Evolutionary conservation across 192 early-diverging fungal species (phyloP), one percentile per base, ranked within the genome.

Genomic region (Coemansia sp.): DNA sequence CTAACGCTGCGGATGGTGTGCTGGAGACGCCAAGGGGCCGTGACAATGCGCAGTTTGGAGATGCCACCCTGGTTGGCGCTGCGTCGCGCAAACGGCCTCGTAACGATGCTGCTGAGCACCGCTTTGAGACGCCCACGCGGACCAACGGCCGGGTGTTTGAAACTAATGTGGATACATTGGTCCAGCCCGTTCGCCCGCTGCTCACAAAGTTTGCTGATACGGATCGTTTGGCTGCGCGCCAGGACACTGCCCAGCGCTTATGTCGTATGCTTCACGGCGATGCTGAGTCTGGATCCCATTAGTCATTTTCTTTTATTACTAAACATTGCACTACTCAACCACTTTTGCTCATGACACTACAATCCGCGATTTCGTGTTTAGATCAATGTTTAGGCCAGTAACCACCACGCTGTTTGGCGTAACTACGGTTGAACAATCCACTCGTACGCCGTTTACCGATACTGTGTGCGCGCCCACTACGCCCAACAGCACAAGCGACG

Each of bases 1-100:
- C 45, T 69, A 48, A 35, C 62, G 47, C 32, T 35, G 32, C 32
- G 8, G 38, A 67, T 69, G 20, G 70, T 68, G 43, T 53, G 10
- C 38, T 73, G 27, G 76, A 79, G 61, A 79, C 76, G 9, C 76
- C 76, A 3, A 60, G 57, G 8, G 73, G 73, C 45, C 48, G 56
- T 43, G 62, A 24, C 14, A 14, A 19, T 4, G 41, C 23, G 0
- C 57, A 47, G 16, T 63, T 56, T 29, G 67, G 63, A 5, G 67
- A 41, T 2, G 51, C 67, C n/a, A 79, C 76, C 5, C 53, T 79
- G 11, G 61, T 74, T 49, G 22, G 22, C 22, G 22, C 22, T 22
- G 53, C 12, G 5, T 22, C 53, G 29, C 53, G 26, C 13, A 54
- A 54, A 29, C 53, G 53, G 14, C 41, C 41, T 13, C 41, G 50